Percentiles rank a stretch among this genome's conserved stretches.
phyloP scores from a whole-genome alignment of 2,329 filamentous ascomycete genomes.

The Pseudodiploospora longispora region DNA sequence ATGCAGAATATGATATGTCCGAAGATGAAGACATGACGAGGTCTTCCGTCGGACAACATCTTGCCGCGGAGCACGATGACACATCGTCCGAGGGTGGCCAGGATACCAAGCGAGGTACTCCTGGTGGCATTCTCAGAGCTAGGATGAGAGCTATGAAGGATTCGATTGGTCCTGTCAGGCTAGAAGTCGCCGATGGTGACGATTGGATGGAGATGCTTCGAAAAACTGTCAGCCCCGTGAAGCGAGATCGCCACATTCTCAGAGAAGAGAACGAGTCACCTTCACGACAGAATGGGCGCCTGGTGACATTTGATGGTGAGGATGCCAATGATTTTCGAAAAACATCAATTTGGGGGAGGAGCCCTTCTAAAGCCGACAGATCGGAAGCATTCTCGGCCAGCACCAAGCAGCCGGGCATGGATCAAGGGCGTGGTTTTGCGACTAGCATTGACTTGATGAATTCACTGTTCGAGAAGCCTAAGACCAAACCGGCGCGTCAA shows the following conservation, averaged over 20 bases:
- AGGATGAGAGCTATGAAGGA: slow-evolving; percentile 56
- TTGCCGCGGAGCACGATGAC: slow-evolving; percentile 64
- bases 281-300: slow-evolving; percentile 17
- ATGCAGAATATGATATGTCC: slow-evolving; percentile 68
- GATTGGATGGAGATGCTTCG: slow-evolving; percentile 93
- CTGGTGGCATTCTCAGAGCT: slow-evolving; percentile 55
- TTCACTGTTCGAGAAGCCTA: slow-evolving; percentile 73
- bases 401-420: slow-evolving; percentile 22
- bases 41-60: slow-evolving; percentile 65
- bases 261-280: slow-evolving; percentile 51
- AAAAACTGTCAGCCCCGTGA: slow-evolving; percentile 87
- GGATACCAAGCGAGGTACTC: slow-evolving; percentile 38
- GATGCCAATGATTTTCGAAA: slow-evolving; percentile 44
- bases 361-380: slow-evolving; percentile 20
- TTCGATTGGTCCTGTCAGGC: slow-evolving; percentile 47
- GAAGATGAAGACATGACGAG: slow-evolving; percentile 69
- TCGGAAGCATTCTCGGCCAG: slow-evolving; percentile 20
- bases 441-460: slow-evolving; percentile 96
- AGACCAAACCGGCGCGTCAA: slow-evolving; percentile 51
- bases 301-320: slow-evolving; percentile 20
- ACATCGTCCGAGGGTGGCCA: slow-evolving; percentile 46
- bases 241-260: slow-evolving; percentile 75
- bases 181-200: slow-evolving; percentile 60
- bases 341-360: slow-evolving; percentile 28
- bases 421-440: slow-evolving; percentile 60